These are phyloP conservation scores for Lumnitzera racemosa DNA, from an alignment of 345 rosid species.

Conservation along the genomic window DNA sequence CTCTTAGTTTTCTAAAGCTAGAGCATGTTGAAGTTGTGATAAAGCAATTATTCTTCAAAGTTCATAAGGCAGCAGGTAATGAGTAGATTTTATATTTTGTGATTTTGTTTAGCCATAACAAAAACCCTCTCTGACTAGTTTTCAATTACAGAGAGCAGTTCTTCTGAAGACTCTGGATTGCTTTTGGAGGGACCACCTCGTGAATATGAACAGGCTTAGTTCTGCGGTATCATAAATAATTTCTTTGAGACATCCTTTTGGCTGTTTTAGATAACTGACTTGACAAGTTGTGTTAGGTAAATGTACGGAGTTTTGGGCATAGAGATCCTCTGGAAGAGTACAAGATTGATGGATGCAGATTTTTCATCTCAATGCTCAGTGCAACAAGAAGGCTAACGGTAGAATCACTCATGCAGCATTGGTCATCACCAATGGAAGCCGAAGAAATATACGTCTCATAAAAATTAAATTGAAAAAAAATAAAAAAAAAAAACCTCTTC, in stretches of 20 bases:
- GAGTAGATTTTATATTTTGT: too few species aligned
- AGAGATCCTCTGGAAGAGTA: conserved; percentile 98
- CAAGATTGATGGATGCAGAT: conserved; percentile 90
- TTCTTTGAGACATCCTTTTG: background rate
- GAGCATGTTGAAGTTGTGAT: too few species aligned
- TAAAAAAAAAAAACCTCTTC: background rate
- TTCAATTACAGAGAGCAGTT: conserved; percentile 62
- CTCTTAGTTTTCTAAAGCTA: too few species aligned
- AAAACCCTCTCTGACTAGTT: background rate
- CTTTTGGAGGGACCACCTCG: conserved; percentile 92
- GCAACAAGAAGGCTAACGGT: conserved; percentile 81
- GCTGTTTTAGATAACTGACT: conserved; percentile 7
- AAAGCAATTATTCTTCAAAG: too few species aligned
- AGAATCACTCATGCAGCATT: conserved; percentile 68
- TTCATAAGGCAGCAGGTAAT: too few species aligned
- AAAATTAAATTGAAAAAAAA: background rate
- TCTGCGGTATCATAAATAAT: conserved; percentile 53
- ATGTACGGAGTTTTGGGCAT: conserved; percentile 91
- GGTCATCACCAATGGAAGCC: conserved; percentile 78
- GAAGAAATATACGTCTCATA: conserved; percentile 39
- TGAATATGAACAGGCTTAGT: conserved; percentile 89
- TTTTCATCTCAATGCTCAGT: conserved; percentile 94
- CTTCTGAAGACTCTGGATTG: conserved; percentile 80
- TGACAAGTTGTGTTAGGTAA: conserved; percentile 43
- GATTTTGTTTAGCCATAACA: background rate